Evolutionary conservation across 306 rosid genomes (phyloP), one percentile per base, ranked within the genome.

Genomic region (Amphicarpaea edgeworthii): DNA sequence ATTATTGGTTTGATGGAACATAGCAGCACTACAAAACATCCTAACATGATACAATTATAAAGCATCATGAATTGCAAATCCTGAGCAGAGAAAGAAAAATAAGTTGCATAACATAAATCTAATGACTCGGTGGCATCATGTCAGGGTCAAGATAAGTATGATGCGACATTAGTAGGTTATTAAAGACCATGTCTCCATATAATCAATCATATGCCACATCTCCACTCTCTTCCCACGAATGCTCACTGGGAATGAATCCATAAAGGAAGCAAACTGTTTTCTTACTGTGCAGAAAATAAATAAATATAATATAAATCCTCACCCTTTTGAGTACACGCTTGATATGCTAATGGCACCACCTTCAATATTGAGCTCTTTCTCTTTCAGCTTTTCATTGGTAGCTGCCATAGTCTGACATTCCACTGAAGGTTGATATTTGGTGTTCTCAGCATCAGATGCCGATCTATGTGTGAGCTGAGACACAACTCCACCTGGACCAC

Each of bases 261-360:
- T 40, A 34, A 53, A 42, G 61, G 16, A 38, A 55, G 42, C 8
- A 47, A 65, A 55, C 6, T 72, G 40, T 3, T 54, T 70, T 30
- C 45, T 14, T 37, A 75, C 57, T 45, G 54, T 43, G 26, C 17
- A 28, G 23, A 20, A 66, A 51, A 19, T 38, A 32, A 70, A 50
- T 62, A 40, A 45, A 50, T 38, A 30, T 37, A 24, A 34, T 21
- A 67, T 34, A 80, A 37, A 78, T 68, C 24, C 99, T 88, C 79
- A 91, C 99, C 98, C 93, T 85, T 92, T 89, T 66, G 99, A 96
- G 83, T 89, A 96, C 51, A 79, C 94, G 20, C 93, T 96, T 26
- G 99, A 92, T 83, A 96, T 83, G 93, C 90, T 90, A 82, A 90
- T 87, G 61, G 94, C 88, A 50, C 97, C 98, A 20, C 91, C 96